Base-by-base conservation (phyloP, 768 basidiomycete genomes). In the Podaxis sp. region DNA sequence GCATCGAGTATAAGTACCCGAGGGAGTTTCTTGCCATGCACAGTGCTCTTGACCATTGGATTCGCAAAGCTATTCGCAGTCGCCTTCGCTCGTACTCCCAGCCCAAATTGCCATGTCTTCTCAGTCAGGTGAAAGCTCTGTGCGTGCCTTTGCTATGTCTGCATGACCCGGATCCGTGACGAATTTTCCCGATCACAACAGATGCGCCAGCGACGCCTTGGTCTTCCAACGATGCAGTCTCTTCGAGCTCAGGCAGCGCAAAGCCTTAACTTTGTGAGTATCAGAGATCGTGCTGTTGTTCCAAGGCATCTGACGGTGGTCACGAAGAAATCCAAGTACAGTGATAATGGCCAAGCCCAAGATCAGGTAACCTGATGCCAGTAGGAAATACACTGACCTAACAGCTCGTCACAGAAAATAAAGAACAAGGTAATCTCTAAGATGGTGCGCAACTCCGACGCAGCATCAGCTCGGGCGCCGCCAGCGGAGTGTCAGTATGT, bases 401-500 rank as follows among this genome's bases (percentile, higher is more conserved):
- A 62, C 52, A n/a, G 6, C 15, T 22, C 52, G 15, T 46, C 24
- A n/a, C 17, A 62, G 53, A 55, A 44, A 20, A 37, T 11, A 30
- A 55, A 55, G 41, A 37, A 15, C 28, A 62, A 62, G 33, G 11
- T 62, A 37, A 15, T 62, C 2, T 6, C 60, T 4, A 55, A 46
- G n/a, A 48, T 62, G 40, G 44, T 30, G 30, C 26, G 44, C 33
- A 62, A 62, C 17, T 26, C 52, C 30, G 55, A 37, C 2, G 53
- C 44, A 11, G 60, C 60, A 46, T 46, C 53, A 17, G 40, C 52
- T 44, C 60, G 52, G 10, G 41, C 52, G 10, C 60, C 60, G 38
- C 60, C 60, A 44, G 60, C 60, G 20, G 17, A 62, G 44, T 62
- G 60, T 37, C 53, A 55, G 41, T 62, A 62, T 24, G 53, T 24